Percentiles rank a stretch among this genome's conserved stretches.
These are phyloP conservation scores for Calonectria naviculata DNA, from an alignment of 2,329 filamentous ascomycete genomes.

Conservation along the genomic window DNA sequence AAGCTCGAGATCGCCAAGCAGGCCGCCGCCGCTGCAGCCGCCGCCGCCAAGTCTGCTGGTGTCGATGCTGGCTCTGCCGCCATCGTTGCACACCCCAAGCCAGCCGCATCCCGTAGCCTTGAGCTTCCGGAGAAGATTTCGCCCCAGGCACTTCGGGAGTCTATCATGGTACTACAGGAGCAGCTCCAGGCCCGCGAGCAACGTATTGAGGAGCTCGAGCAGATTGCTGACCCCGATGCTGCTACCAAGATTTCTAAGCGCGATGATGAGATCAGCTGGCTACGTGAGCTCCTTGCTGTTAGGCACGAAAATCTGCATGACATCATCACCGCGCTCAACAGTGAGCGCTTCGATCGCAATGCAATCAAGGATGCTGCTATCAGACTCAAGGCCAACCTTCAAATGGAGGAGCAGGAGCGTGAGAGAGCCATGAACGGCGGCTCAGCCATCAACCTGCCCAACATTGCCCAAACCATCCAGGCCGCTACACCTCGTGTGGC, in stretches of 20 bases:
- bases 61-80: conserved; percentile 47
- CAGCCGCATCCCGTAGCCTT: conserved; percentile 47
- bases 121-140: conserved; percentile 87
- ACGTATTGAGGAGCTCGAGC: conserved; percentile 88
- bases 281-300: conserved; percentile 92
- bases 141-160: conserved; percentile 93
- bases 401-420: conserved; percentile 98
- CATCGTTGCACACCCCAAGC: conserved; percentile 36
- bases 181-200: conserved; percentile 95
- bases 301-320: conserved; percentile 93
- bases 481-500: conserved; percentile 86
- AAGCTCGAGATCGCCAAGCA: conserved; percentile 91
- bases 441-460: conserved; percentile 75
- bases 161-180: conserved; percentile 95
- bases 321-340: conserved; percentile 83
- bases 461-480: conserved; percentile 81
- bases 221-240: conserved; percentile 81
- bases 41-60: conserved; percentile 74
- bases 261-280: conserved; percentile 94
- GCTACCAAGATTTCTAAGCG: conserved; percentile 87
- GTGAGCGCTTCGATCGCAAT: conserved; percentile 80
- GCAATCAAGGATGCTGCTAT: conserved; percentile 91
- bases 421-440: conserved; percentile 83
- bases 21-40: conserved; percentile 84
- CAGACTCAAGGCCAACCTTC: conserved; percentile 90